Base-by-base conservation (phyloP, 2,329 filamentous ascomycete species). In the Cladosporium velox region DNA sequence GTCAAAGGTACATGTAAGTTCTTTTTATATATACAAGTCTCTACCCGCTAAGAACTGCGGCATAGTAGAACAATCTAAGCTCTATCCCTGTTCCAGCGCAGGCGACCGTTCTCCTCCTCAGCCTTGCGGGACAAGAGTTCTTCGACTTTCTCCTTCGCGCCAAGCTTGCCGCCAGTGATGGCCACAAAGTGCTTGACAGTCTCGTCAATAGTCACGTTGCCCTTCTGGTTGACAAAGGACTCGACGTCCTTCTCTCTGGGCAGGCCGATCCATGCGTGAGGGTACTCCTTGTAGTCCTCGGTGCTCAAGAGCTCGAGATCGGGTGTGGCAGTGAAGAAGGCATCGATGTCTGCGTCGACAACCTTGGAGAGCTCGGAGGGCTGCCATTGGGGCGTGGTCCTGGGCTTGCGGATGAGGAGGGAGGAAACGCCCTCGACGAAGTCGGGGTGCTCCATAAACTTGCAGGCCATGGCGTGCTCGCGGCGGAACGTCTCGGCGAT, bases 401-500 rank as follows among this genome's bases (percentile, higher is more conserved):
- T 80, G 54, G 85, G 84, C 80, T 92, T 92, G 74, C 87, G 85
- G 72, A 95, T 86, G 49, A 99, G 85, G 59, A 90, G 86, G 28
- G 92, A 90, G 61, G 87, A 87, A n/a, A 99, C 94, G 64, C 95
- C 95, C 80, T 96, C 92, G 52, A 88, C 88, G 75, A 99, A 99
- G 79, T 99, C 95, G 4, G 87, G 90, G 77, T 95, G 90, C 65
- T 85, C 84, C 94, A 99, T 98, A 82, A 99, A 98, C 69, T 88
- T 87, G 66, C 85, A 82, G 1, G 94, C 93, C 67, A 99, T 92
- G 75, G 90, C 85, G 79, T 95, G 87, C 82, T 99, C 95, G 69
- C 88, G 88, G 75, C 89, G 84, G 84, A 98, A 99, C 0, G 94
- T 89, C 79, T 97, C 86, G 18, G 86, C 82, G 73, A 99, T 97